phyloP scores from a whole-genome alignment of 768 basidiomycete genomes.

The Holtermannia corniformis region DNA sequence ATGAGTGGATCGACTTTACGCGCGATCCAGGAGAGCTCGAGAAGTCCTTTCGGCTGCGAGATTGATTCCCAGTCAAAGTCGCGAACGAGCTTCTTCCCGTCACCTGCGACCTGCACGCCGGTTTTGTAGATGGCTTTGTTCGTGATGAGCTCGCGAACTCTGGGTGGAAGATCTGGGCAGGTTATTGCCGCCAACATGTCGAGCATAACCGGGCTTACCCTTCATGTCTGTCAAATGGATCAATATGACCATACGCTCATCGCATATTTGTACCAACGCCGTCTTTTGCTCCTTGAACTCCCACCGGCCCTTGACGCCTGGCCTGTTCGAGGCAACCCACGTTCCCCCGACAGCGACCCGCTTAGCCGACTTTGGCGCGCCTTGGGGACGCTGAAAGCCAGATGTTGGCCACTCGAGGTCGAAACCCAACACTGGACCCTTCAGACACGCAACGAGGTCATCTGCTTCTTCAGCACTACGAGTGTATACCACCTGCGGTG shows the following conservation, averaged over 20 bases:
- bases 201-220: slow-evolving; percentile 13
- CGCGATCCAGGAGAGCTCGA: slow-evolving; percentile 36
- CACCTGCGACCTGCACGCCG: slow-evolving; percentile 31
- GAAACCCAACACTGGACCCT: slow-evolving; percentile 28
- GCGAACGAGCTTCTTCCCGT: slow-evolving; percentile 29
- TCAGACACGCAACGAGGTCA: slow-evolving; percentile 24
- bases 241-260: slow-evolving; percentile 23
- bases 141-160: slow-evolving; percentile 17
- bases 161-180: slow-evolving; percentile 26
- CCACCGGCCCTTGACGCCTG: slow-evolving; percentile 4
- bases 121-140: slow-evolving; percentile 20
- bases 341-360: slow-evolving; percentile 5
- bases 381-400: slow-evolving; percentile 2
- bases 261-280: slow-evolving; percentile 26
- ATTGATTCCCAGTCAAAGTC: slow-evolving; percentile 20
- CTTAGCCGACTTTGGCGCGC: neutral
- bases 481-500: slow-evolving; percentile 30
- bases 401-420: slow-evolving; percentile 38
- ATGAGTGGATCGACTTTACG: slow-evolving; percentile 28
- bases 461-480: slow-evolving; percentile 21
- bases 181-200: neutral
- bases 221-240: slow-evolving; percentile 25
- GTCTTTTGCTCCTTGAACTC: slow-evolving; percentile 20
- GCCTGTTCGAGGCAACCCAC: neutral
- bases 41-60: slow-evolving; percentile 4